Evolutionary conservation across 805 yeast genomes (phyloP).

Genomic region (Lachancea fermentati): DNA sequence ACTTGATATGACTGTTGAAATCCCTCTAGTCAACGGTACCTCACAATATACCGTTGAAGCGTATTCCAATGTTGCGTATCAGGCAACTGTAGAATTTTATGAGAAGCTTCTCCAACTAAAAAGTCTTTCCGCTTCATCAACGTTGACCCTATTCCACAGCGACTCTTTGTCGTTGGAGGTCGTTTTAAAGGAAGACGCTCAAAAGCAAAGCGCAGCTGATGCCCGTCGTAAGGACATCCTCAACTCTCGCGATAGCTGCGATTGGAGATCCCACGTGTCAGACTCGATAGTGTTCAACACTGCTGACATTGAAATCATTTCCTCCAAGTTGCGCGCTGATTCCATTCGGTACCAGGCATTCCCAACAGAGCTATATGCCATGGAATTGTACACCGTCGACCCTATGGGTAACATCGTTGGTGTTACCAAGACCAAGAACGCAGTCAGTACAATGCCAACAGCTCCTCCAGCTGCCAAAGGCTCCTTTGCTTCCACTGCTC

Average conservation of each 20-base stretch:
- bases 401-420: constrained; percentile 83
- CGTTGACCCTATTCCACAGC: constrained; percentile 15
- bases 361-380: constrained; percentile 71
- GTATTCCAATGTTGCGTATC: constrained; percentile 39
- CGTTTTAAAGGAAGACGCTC: constrained; percentile 16
- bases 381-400: constrained; percentile 70
- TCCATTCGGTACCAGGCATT: constrained; percentile 44
- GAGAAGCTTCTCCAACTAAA: constrained; percentile 20
- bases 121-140: background rate
- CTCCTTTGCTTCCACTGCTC: constrained; percentile 10
- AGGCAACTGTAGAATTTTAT: constrained; percentile 52
- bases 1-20: constrained; percentile 16
- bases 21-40: constrained; percentile 46
- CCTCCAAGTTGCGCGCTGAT: constrained; percentile 25
- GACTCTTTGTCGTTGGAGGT: constrained; percentile 26
- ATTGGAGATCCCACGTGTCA: constrained; percentile 47
- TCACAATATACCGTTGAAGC: constrained; percentile 50
- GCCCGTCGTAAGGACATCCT: constrained; percentile 15
- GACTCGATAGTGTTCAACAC: constrained; percentile 35
- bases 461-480: constrained; percentile 15
- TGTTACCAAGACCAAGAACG: constrained; percentile 58
- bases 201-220: constrained; percentile 22
- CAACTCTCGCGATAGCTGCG: constrained; percentile 24
- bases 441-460: constrained; percentile 43
- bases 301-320: constrained; percentile 24